Conservation (phyloP, 805 yeast genomes). For the Diddensiella santjacobensis region DNA sequence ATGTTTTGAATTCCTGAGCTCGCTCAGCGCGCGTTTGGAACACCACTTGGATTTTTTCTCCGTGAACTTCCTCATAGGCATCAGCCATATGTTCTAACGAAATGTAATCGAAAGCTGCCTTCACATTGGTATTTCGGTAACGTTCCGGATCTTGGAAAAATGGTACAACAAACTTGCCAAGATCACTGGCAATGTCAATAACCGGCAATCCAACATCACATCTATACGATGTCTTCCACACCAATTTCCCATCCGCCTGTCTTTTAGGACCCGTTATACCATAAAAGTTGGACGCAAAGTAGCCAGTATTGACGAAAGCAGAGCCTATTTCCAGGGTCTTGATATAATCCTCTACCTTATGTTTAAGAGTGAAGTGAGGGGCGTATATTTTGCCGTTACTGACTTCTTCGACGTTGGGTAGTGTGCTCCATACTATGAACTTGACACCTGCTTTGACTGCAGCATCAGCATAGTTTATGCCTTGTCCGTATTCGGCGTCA, state of each 20-base stretch:
- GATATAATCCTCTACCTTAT: conserved; percentile 6
- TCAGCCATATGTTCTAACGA: background rate
- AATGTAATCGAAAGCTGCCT: conserved; percentile 1
- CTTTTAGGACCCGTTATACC: background rate
- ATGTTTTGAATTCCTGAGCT: background rate
- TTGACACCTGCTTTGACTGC: conserved; percentile 7
- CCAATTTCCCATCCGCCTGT: background rate
- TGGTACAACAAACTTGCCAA: conserved; percentile 4
- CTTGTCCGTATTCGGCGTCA: conserved; percentile 3
- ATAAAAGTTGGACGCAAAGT: background rate
- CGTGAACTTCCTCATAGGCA: background rate
- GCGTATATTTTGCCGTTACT: background rate
- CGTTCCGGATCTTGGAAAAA: conserved; percentile 1
- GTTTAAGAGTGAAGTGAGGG: conserved; percentile 5
- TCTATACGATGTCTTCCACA: background rate
- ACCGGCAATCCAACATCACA: conserved; percentile 2
- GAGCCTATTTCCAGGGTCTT: background rate
- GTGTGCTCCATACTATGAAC: conserved; percentile 6
- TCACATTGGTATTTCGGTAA: background rate
- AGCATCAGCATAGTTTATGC: conserved; percentile 4
- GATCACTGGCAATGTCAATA: conserved; percentile 4
- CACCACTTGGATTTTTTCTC: background rate
- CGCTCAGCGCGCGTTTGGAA: background rate
- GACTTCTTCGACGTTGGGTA: background rate
- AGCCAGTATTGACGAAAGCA: conserved; percentile 2